Percentiles rank a stretch among this genome's conserved stretches.
These are phyloP conservation scores for Leccinum griseonigrum DNA, from an alignment of 1,284 basidiomycete species.

Conservation along the genomic window DNA sequence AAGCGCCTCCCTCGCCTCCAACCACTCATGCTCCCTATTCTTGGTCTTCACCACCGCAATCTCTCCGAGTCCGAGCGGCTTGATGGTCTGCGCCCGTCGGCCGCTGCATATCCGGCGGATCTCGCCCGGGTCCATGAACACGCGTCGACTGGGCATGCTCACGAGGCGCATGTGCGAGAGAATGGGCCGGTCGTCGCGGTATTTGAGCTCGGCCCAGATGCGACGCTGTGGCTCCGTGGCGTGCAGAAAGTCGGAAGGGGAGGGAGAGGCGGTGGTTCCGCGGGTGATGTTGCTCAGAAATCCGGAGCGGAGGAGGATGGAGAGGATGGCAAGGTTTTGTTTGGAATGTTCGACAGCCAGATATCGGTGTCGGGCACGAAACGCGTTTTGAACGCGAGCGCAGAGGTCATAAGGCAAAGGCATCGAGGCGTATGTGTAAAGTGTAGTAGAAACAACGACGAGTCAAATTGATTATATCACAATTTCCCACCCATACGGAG, in stretches of 20 bases:
- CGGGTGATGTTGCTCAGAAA: conserved; percentile 81
- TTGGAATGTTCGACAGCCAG: conserved; percentile 76
- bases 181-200: conserved; percentile 82
- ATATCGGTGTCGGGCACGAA: conserved; percentile 74
- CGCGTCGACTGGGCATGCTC: conserved; percentile 40
- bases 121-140: conserved; percentile 73
- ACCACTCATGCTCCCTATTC: conserved; percentile 63
- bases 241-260: conserved; percentile 56
- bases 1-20: conserved; percentile 58
- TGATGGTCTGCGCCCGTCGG: conserved; percentile 65
- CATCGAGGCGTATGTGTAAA: conserved; percentile 29
- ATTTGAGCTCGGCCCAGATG: conserved; percentile 84
- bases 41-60: conserved; percentile 78
- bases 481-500: no score
- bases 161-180: conserved; percentile 46
- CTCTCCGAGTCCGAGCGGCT: conserved; percentile 81
- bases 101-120: conserved; percentile 75
- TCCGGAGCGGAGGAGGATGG: conserved; percentile 83
- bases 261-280: conserved; percentile 68
- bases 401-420: conserved; percentile 80
- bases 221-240: conserved; percentile 61
- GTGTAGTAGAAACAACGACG: no score
- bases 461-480: no score
- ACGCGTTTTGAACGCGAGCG: conserved; percentile 84
- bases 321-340: conserved; percentile 81